These are phyloP conservation scores for Penicillium parvum DNA, from an alignment of 495 filamentous ascomycete species.

Conservation along the genomic window DNA sequence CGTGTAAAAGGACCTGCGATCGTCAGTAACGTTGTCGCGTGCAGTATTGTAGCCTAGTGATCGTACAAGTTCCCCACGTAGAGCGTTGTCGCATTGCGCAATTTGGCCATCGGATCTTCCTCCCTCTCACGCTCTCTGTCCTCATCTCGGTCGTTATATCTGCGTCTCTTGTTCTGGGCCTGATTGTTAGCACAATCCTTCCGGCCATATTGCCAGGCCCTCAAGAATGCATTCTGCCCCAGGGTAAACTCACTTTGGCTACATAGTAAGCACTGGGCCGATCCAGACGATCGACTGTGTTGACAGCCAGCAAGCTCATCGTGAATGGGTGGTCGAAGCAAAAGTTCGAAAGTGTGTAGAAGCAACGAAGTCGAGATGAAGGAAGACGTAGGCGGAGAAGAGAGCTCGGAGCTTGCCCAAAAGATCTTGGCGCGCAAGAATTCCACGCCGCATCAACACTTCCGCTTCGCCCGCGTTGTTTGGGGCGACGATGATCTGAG, in stretches of 20 bases:
- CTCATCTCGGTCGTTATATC: conserved; percentile 52
- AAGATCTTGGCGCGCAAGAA: conserved; percentile 24
- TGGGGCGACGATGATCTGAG: conserved; percentile 6
- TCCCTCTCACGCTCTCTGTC: conserved; percentile 47
- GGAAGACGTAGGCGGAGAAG: conserved; percentile 14
- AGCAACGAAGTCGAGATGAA: too few species aligned
- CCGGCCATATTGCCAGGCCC: neutral
- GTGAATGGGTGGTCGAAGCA: conserved; percentile 3
- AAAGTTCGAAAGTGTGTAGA: too few species aligned
- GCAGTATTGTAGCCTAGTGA: neutral
- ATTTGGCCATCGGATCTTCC: conserved; percentile 61
- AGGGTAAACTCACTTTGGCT: conserved; percentile 55
- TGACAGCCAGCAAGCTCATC: conserved; percentile 26
- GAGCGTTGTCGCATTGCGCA: conserved; percentile 86
- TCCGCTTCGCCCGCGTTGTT: conserved; percentile 3
- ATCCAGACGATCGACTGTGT: conserved; percentile 83
- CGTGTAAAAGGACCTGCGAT: conserved; percentile 90
- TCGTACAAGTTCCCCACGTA: conserved; percentile 95
- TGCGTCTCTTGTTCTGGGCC: conserved; percentile 62
- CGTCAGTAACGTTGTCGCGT: conserved; percentile 26
- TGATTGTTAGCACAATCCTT: conserved; percentile 7
- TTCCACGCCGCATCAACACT: conserved; percentile 24
- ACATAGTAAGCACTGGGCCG: conserved; percentile 84
- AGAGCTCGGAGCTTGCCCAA: conserved; percentile 26
- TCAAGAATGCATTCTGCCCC: neutral